Evolutionary conservation across 202 grass and related monocot species (phyloP).

Genomic region (Dendrocalamus latiflorus): DNA sequence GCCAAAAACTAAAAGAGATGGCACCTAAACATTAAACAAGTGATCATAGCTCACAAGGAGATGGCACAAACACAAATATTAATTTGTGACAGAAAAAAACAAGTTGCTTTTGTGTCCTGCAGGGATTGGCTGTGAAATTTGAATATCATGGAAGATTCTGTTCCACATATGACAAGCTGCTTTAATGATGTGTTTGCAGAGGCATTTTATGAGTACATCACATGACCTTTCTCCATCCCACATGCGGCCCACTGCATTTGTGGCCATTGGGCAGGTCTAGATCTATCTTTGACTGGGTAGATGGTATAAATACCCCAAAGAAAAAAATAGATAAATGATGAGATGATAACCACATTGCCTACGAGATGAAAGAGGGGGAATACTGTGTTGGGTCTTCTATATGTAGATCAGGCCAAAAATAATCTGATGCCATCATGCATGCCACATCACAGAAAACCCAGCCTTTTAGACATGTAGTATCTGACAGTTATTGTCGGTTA

Average conservation of each 20-base stretch:
- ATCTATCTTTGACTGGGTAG: slow-evolving; percentile 51
- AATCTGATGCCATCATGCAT: slow-evolving; percentile 17
- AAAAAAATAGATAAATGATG: not conserved
- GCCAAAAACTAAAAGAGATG: not conserved
- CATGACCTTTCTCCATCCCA: too few species aligned
- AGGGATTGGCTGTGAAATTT: slow-evolving; percentile 28
- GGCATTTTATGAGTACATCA: too few species aligned
- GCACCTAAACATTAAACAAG: not conserved
- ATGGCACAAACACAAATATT: not conserved
- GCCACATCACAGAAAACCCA: not conserved
- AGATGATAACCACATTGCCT: not conserved
- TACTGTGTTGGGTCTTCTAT: not conserved
- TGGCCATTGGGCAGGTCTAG: slow-evolving; percentile 33
- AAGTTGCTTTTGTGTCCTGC: not conserved
- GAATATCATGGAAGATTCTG: slow-evolving; percentile 62
- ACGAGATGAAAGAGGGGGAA: not conserved
- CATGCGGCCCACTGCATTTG: slow-evolving; percentile 50
- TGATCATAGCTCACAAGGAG: not conserved
- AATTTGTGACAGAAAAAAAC: not conserved
- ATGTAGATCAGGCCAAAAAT: not conserved
- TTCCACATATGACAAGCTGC: too few species aligned
- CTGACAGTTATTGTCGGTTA: not conserved
- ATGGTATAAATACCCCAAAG: not conserved
- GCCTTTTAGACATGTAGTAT: not conserved
- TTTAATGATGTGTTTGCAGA: too few species aligned